Evolutionary conservation across 2,329 filamentous ascomycete species (phyloP).

Genomic region (Trichoderma sp.): DNA sequence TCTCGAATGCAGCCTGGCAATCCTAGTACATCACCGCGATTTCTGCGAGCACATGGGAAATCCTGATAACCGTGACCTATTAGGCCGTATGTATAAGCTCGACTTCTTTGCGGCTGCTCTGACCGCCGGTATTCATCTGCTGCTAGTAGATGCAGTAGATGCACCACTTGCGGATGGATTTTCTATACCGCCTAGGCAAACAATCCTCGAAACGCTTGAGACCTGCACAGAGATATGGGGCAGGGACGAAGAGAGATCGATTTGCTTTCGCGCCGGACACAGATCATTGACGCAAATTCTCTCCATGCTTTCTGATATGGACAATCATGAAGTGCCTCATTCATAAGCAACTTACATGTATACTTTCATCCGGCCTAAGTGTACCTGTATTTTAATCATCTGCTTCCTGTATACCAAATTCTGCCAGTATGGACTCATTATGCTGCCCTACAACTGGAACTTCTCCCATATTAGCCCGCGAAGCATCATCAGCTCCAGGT

Average conservation of each 20-base stretch:
- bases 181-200: not conserved
- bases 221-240: not conserved
- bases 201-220: not conserved
- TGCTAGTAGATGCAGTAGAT: not conserved
- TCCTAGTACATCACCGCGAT: slow-evolving; percentile 2
- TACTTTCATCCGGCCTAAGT: not conserved
- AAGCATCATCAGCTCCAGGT: slow-evolving; percentile 41
- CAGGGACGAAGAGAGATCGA: not conserved
- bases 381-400: not conserved
- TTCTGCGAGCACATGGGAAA: not conserved
- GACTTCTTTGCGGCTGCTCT: slow-evolving; percentile 6
- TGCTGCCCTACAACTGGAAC: slow-evolving; percentile 54
- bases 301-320: not conserved
- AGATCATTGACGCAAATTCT: not conserved
- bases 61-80: not conserved
- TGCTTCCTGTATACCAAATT: slow-evolving; percentile 22
- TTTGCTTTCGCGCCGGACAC: not conserved
- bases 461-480: slow-evolving; percentile 42
- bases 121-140: not conserved
- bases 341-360: not conserved
- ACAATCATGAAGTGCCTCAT: not conserved
- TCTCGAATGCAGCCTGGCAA: not conserved
- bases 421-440: slow-evolving; percentile 35
- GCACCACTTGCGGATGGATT: slow-evolving; percentile 2
- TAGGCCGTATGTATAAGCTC: not conserved